phyloP scores from a whole-genome alignment of 768 basidiomycete species.

The Pholiota molesta region DNA sequence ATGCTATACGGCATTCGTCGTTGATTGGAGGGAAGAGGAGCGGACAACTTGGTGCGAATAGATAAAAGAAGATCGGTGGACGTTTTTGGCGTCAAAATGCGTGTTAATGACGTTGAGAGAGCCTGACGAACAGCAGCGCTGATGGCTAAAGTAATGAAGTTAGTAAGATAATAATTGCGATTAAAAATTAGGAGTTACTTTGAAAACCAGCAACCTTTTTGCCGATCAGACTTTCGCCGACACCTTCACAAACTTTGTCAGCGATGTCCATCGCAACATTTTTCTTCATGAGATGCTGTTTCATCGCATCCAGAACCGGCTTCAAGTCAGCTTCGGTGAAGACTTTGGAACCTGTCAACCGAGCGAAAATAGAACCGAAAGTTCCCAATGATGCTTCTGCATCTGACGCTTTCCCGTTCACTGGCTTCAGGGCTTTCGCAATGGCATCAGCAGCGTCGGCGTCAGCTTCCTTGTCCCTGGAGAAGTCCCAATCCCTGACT shows the following conservation, averaged over 20 bases:
- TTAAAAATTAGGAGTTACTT: constrained; percentile 47
- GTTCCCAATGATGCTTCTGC: constrained; percentile 57
- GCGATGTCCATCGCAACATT: constrained; percentile 97
- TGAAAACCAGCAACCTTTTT: constrained; percentile 91
- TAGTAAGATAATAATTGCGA: background rate
- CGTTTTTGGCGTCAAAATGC: constrained; percentile 94
- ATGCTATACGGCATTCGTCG: constrained; percentile 89
- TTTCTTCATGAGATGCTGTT: constrained; percentile 97
- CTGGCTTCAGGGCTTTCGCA: constrained; percentile 55
- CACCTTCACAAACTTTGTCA: constrained; percentile 92
- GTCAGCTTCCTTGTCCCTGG: constrained; percentile 37
- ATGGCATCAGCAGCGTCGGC: constrained; percentile 51
- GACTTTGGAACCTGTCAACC: constrained; percentile 83
- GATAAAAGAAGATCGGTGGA: constrained; percentile 95
- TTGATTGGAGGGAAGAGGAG: constrained; percentile 72
- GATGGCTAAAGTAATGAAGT: constrained; percentile 55
- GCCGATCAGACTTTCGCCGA: constrained; percentile 88
- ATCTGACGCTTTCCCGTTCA: constrained; percentile 33
- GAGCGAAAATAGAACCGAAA: constrained; percentile 79
- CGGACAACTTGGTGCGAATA: constrained; percentile 85
- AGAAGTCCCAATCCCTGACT: constrained; percentile 83
- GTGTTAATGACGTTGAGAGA: constrained; percentile 83
- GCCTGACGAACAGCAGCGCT: constrained; percentile 83
- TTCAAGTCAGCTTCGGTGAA: constrained; percentile 82
- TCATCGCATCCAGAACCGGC: constrained; percentile 92